phyloP scores from a whole-genome alignment of 495 filamentous ascomycete genomes.

The Lasiosphaeria miniovina region DNA sequence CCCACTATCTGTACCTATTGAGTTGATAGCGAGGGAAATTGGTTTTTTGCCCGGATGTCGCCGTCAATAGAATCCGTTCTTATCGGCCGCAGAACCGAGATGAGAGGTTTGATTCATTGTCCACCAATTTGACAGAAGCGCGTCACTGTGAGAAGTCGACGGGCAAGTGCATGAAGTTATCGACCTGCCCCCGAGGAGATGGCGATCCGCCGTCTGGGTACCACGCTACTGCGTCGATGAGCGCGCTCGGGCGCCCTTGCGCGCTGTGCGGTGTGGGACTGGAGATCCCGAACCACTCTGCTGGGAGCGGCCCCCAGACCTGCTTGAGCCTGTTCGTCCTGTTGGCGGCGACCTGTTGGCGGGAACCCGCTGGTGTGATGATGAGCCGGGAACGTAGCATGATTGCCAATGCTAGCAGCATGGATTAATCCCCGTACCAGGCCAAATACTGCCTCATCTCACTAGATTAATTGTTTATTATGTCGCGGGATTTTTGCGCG shows the following conservation, averaged over 20 bases:
- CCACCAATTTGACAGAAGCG: no score
- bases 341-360: background rate
- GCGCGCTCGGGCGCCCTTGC: background rate
- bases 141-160: no score
- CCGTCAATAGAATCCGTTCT: no score
- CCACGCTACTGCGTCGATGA: background rate
- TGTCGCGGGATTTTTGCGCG: background rate
- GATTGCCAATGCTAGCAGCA: background rate
- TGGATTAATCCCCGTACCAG: background rate
- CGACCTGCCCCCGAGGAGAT: no score
- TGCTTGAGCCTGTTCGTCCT: background rate
- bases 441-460: background rate
- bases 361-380: no score
- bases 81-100: no score
- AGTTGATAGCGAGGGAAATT: no score
- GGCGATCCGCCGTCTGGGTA: background rate
- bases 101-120: no score
- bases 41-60: no score
- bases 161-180: no score
- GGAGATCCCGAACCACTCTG: background rate
- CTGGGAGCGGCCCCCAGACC: background rate
- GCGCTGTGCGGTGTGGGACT: slow-evolving; percentile 1
- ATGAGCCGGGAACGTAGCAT: no score
- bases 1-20: no score
- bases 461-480: background rate